These are phyloP conservation scores for Parasarocladium wereldwijsianum DNA, from an alignment of 2,329 filamentous ascomycete genomes.

Conservation along the genomic window DNA sequence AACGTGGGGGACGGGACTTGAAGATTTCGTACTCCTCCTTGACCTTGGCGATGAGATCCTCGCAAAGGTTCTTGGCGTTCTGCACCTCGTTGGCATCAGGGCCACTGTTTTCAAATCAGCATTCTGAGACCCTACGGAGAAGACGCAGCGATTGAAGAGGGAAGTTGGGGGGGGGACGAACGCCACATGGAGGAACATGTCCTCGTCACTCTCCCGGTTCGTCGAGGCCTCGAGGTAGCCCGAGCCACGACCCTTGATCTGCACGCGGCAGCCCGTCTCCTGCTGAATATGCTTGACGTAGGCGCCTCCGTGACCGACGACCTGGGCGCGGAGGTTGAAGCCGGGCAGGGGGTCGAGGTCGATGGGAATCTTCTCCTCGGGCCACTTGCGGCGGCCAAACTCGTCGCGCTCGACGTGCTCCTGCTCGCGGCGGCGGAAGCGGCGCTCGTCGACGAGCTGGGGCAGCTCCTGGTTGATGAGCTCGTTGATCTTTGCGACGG, in stretches of 20 bases:
- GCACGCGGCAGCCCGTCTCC: constrained; percentile 87
- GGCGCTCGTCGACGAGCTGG: constrained; percentile 84
- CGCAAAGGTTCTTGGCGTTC: constrained; percentile 74
- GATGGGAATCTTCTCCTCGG: constrained; percentile 87
- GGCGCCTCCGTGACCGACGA: constrained; percentile 84
- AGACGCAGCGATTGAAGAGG: no score
- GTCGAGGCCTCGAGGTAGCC: constrained; percentile 85
- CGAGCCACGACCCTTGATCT: constrained; percentile 93
- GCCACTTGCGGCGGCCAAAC: constrained; percentile 93
- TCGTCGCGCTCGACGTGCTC: constrained; percentile 81
- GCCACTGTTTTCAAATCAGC: constrained; percentile 38
- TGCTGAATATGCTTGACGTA: constrained; percentile 98
- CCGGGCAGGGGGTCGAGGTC: constrained; percentile 80
- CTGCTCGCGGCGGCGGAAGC: constrained; percentile 72
- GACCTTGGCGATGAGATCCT: constrained; percentile 76
- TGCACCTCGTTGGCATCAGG: constrained; percentile 79
- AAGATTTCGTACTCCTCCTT: constrained; percentile 81
- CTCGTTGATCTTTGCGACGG: constrained; percentile 79
- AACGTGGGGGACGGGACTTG: constrained; percentile 65
- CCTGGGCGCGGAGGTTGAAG: constrained; percentile 91
- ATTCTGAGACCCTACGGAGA: no score
- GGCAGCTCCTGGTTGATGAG: constrained; percentile 93
- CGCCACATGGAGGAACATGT: constrained; percentile 95
- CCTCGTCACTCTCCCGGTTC: constrained; percentile 82
- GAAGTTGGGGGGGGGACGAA: no score